These are phyloP conservation scores for Aspergillus proliferans DNA, from an alignment of 2,329 filamentous ascomycete genomes.

Conservation along the genomic window DNA sequence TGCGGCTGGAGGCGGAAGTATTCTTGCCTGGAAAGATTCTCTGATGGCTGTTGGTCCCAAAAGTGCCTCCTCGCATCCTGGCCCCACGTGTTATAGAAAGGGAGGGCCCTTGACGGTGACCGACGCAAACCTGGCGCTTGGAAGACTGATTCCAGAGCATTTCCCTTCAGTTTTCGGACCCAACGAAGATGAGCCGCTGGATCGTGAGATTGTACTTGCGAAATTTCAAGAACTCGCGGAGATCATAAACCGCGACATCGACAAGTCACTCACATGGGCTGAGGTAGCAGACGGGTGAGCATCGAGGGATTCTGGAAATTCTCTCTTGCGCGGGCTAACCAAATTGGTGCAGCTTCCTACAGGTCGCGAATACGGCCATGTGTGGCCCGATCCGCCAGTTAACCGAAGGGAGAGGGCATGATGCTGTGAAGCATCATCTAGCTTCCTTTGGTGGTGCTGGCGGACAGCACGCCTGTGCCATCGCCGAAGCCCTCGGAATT, in stretches of 20 bases:
- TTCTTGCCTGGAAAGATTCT: constrained; percentile 33
- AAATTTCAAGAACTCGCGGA: constrained; percentile 68
- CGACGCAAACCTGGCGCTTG: constrained; percentile 81
- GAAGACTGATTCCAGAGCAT: constrained; percentile 76
- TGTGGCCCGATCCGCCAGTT: constrained; percentile 80
- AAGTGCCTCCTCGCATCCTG: constrained; percentile 80
- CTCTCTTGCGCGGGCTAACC: background rate
- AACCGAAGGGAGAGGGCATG: constrained; percentile 82
- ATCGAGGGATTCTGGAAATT: background rate
- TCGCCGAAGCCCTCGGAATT: constrained; percentile 75
- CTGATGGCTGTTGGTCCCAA: constrained; percentile 70
- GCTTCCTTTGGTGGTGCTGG: constrained; percentile 86
- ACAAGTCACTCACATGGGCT: constrained; percentile 61
- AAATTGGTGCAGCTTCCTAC: constrained; percentile 54
- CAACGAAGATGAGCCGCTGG: constrained; percentile 71
- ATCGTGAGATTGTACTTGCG: constrained; percentile 63
- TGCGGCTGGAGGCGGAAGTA: constrained; percentile 76
- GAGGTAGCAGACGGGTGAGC: constrained; percentile 71
- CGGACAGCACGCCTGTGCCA: constrained; percentile 86
- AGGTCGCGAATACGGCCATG: constrained; percentile 89
- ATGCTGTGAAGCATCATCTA: constrained; percentile 76
- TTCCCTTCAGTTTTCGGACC: constrained; percentile 90
- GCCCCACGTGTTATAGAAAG: constrained; percentile 85
- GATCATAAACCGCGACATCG: constrained; percentile 60
- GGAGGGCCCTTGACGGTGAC: constrained; percentile 87